Evolutionary conservation across 768 basidiomycete species (phyloP).

Genomic region (Boletus rex-veris): DNA sequence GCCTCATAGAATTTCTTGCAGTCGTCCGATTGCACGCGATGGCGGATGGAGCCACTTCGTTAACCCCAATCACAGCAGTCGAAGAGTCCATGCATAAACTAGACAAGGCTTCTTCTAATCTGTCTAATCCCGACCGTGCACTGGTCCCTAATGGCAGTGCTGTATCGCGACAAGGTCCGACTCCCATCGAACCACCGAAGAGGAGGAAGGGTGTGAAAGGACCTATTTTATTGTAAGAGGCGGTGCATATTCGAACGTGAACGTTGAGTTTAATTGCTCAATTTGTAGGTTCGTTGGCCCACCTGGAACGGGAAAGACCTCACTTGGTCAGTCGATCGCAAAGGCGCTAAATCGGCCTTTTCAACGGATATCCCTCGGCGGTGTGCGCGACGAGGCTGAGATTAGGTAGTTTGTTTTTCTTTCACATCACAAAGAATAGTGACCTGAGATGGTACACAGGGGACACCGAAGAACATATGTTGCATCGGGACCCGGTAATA

Average conservation of each 20-base stretch:
- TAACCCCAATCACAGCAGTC: neutral
- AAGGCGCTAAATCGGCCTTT: constrained; percentile 80
- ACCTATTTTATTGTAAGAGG: constrained; percentile 61
- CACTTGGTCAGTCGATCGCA: constrained; percentile 85
- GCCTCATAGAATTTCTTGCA: constrained; percentile 88
- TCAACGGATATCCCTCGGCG: constrained; percentile 88
- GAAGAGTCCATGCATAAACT: constrained; percentile 17
- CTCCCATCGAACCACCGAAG: constrained; percentile 7
- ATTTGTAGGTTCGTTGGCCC: constrained; percentile 77
- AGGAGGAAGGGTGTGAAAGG: constrained; percentile 54
- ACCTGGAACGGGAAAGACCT: constrained; percentile 89
- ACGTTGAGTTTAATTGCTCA: neutral
- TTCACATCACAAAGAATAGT: constrained; percentile 5
- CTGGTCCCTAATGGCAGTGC: constrained; percentile 16
- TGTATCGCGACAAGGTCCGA: constrained; percentile 11
- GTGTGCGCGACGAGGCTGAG: constrained; percentile 90
- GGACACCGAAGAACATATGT: constrained; percentile 86
- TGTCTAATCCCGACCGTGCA: constrained; percentile 22
- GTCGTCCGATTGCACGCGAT: constrained; percentile 62
- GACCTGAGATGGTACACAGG: constrained; percentile 13
- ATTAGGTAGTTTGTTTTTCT: constrained; percentile 39
- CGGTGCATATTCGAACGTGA: neutral
- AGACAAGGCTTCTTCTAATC: constrained; percentile 17
- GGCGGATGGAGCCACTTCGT: constrained; percentile 14
- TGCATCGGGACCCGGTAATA: constrained; percentile 79